Conservation (phyloP, 257 asterid genomes). For the Penstemon eatonii region DNA sequence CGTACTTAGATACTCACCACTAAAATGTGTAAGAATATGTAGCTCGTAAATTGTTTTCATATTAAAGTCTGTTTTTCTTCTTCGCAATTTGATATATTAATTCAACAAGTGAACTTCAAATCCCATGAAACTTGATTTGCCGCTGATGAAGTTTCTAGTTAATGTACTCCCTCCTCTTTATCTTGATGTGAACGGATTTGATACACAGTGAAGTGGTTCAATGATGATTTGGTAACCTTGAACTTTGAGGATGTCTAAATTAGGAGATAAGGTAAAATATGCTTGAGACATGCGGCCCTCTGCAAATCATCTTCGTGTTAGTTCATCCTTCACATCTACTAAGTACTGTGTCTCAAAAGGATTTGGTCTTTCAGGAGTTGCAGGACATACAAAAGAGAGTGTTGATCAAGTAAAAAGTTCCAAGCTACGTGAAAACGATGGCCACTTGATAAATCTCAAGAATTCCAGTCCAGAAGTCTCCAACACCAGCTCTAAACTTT, state of each 20-base stretch:
- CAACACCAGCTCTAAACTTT: conserved; percentile 34
- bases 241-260: conserved; percentile 4
- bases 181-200: too few species aligned
- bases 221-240: too few species aligned
- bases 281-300: neutral
- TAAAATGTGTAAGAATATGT: neutral
- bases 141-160: too few species aligned
- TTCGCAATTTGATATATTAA: too few species aligned
- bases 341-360: neutral
- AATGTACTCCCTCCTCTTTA: too few species aligned
- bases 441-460: conserved; percentile 41
- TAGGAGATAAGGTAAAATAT: conserved; percentile 30
- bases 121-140: too few species aligned
- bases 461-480: conserved; percentile 32
- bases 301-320: neutral
- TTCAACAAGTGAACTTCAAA: too few species aligned
- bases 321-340: conserved; percentile 1
- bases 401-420: conserved; percentile 48
- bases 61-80: too few species aligned
- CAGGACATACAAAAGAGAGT: conserved; percentile 37
- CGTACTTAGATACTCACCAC: neutral
- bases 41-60: neutral
- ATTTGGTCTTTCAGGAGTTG: conserved; percentile 4
- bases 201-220: too few species aligned
- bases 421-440: conserved; percentile 40